phyloP scores from a whole-genome alignment of 768 basidiomycete genomes.

The Asterophora lycoperdoides region DNA sequence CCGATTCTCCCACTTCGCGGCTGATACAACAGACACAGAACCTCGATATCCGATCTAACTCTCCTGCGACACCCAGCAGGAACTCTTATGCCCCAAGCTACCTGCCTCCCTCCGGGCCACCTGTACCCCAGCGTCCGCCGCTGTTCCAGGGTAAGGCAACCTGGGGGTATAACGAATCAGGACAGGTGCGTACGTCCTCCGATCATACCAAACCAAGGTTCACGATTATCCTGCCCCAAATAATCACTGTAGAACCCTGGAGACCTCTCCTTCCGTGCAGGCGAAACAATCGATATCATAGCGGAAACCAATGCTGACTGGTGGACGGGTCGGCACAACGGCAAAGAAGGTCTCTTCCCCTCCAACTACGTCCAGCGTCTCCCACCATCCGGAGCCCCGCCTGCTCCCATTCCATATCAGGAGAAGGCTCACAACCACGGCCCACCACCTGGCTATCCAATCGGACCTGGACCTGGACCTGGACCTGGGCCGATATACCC shows the following conservation, averaged over 20 bases:
- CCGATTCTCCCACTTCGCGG: not conserved
- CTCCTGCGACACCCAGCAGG: conserved; percentile 9
- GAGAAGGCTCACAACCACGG: conserved; percentile 4
- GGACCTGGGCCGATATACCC: too few relatives aligned
- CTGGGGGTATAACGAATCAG: conserved; percentile 65
- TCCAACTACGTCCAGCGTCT: conserved; percentile 65
- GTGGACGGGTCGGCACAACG: conserved; percentile 75
- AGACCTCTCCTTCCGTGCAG: conserved; percentile 69
- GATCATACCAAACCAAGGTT: not conserved
- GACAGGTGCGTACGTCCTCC: conserved; percentile 32
- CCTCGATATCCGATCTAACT: not conserved
- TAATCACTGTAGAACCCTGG: conserved; percentile 49
- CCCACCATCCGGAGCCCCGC: conserved; percentile 12
- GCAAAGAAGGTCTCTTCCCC: conserved; percentile 70
- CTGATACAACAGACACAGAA: conserved; percentile 8
- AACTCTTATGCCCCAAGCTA: conserved; percentile 1
- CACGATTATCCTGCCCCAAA: not conserved
- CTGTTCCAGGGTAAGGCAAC: conserved; percentile 46
- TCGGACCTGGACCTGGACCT: too few relatives aligned
- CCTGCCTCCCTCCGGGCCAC: conserved; percentile 2
- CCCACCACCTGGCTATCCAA: too few relatives aligned
- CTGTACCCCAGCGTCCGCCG: conserved; percentile 13
- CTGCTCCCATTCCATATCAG: conserved; percentile 10
- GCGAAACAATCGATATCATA: conserved; percentile 71
- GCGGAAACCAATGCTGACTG: conserved; percentile 76